Percentiles rank a stretch among this genome's conserved stretches.
Conservation (phyloP, 768 basidiomycete species). For the Trametes elegans region DNA sequence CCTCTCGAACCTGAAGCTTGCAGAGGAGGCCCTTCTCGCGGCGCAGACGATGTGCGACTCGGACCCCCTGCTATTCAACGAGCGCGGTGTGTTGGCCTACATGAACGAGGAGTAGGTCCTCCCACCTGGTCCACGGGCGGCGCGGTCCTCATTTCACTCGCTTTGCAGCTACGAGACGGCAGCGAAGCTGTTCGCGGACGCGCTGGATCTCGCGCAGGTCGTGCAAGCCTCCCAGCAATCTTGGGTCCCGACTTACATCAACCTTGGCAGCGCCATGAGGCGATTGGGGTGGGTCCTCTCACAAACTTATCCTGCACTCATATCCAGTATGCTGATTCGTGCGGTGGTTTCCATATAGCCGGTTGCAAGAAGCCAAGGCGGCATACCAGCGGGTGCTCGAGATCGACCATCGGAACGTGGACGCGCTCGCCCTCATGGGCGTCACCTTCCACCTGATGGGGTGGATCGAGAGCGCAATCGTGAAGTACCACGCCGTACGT, state of each 20-base stretch:
- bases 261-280: conserved; percentile 86
- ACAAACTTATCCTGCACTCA: neutral
- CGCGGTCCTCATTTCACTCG: neutral
- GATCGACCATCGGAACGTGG: conserved; percentile 80
- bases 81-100: conserved; percentile 90
- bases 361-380: conserved; percentile 58
- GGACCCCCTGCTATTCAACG: conserved; percentile 89
- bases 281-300: conserved; percentile 62
- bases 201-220: conserved; percentile 78
- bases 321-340: neutral
- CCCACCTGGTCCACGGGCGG: neutral
- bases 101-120: conserved; percentile 73
- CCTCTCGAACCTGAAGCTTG: conserved; percentile 75
- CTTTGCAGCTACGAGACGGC: conserved; percentile 69
- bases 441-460: conserved; percentile 79
- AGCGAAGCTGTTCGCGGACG: conserved; percentile 63
- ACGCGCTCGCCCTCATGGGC: conserved; percentile 86
- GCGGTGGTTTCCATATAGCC: conserved; percentile 30
- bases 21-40: conserved; percentile 86
- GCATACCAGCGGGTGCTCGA: conserved; percentile 81
- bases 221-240: conserved; percentile 82
- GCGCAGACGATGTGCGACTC: conserved; percentile 78
- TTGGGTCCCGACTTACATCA: conserved; percentile 90
- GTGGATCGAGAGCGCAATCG: conserved; percentile 75
- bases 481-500: conserved; percentile 88